phyloP scores from a whole-genome alignment of 1,284 basidiomycete species.

The Erythrobasidium hasegawianum region DNA sequence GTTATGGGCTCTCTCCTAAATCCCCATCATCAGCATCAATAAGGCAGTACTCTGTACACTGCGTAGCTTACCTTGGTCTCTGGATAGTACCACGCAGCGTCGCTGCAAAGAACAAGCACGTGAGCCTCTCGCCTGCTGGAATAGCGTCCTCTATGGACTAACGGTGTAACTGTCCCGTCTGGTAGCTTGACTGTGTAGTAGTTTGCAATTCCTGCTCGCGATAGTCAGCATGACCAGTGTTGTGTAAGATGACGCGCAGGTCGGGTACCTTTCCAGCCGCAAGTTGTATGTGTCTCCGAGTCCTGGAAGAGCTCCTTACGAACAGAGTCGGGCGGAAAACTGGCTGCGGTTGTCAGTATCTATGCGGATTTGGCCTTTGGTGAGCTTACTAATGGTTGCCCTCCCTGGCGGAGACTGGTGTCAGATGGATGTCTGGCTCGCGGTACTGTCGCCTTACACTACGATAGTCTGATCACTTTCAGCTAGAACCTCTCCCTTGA shows the following conservation, averaged over 20 bases:
- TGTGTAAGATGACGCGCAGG: background rate
- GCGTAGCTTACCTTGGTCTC: conserved; percentile 20
- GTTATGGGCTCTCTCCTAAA: conserved; percentile 20
- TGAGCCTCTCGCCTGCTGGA: background rate
- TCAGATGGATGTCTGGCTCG: background rate
- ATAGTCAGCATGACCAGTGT: background rate
- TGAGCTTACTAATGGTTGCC: conserved; percentile 27
- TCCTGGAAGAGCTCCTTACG: conserved; percentile 10
- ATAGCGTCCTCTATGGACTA: background rate
- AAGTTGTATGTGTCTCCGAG: conserved; percentile 17
- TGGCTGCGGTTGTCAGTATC: background rate
- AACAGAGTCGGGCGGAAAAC: conserved; percentile 21
- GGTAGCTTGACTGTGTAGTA: conserved; percentile 15
- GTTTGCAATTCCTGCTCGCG: background rate
- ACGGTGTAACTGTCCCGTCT: conserved; percentile 5
- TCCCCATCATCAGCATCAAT: background rate
- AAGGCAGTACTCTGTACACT: too few species aligned
- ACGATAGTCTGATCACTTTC: conserved; percentile 29
- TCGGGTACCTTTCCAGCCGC: conserved; percentile 27
- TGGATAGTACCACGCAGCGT: conserved; percentile 27
- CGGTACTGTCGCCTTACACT: conserved; percentile 4
- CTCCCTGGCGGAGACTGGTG: background rate
- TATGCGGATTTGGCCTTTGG: too few species aligned
- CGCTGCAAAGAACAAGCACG: background rate
- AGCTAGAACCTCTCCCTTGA: conserved; percentile 18